phyloP scores from a whole-genome alignment of 1,284 basidiomycete species.

The Sporisorium sorghi region DNA sequence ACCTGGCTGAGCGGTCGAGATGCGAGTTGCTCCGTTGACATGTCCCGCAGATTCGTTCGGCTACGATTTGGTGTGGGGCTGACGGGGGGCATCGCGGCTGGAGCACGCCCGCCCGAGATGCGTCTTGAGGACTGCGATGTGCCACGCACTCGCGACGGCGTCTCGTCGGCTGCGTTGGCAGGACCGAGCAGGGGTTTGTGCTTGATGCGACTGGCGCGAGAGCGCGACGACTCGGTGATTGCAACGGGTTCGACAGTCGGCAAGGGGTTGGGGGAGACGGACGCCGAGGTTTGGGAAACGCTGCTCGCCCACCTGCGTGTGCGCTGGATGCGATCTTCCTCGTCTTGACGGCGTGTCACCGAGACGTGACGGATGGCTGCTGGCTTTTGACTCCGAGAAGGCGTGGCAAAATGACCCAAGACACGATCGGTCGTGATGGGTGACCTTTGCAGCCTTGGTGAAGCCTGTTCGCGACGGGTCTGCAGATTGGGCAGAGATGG shows the following conservation, averaged over 20 bases:
- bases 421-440: conserved; percentile 13
- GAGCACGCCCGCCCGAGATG: neutral
- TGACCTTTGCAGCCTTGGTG: neutral
- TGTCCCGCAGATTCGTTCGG: neutral
- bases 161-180: neutral
- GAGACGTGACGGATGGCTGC: neutral
- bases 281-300: conserved; percentile 21
- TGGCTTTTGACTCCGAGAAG: conserved; percentile 6
- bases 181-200: conserved; percentile 4
- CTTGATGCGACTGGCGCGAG: conserved; percentile 29
- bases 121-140: neutral
- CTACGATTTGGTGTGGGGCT: neutral
- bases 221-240: conserved; percentile 13
- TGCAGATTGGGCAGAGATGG: conserved; percentile 28
- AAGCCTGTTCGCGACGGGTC: neutral
- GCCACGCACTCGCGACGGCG: conserved; percentile 16
- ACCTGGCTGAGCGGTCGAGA: conserved; percentile 15
- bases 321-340: conserved; percentile 12
- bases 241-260: conserved; percentile 2
- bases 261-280: conserved; percentile 6
- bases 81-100: neutral
- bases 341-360: neutral
- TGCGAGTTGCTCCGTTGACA: neutral
- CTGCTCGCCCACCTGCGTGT: conserved; percentile 32
- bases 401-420: conserved; percentile 21